Base-by-base conservation (phyloP, 768 basidiomycete genomes). In the Peribolospora kevripleyi region DNA sequence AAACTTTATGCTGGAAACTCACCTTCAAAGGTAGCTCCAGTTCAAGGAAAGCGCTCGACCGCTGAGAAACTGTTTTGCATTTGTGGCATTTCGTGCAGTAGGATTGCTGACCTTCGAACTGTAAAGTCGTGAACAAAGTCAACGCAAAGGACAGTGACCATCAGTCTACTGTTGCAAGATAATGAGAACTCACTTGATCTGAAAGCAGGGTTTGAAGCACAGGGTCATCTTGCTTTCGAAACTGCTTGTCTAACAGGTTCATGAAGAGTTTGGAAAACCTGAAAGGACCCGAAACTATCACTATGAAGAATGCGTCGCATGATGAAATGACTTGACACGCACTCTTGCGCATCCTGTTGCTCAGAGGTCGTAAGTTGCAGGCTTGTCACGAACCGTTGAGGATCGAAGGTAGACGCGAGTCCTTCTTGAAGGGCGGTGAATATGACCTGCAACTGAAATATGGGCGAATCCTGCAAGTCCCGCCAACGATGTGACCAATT, bases 281-380 rank as follows among this genome's bases (percentile, higher is more conserved):
- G 64, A 1, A 38, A 14, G 38, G 40, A 49, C 62, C 52, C n/a
- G 43, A 13, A 45, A 50, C 59, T 7, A 53, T 50, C 39, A 48
- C n/a, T 49, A 25, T 45, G 43, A 9, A 6, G 41, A 6, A 25
- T 38, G 40, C 11, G 49, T 36, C 42, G 50, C 11, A 43, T 55
- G 55, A 51, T 52, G 54, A 40, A n/a, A 11, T 36, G 39, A 6
- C 43, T 36, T 52, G 49, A 37, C 38, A 65, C 77, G 54, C 63
- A 93, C 86, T 97, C 91, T 68, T 90, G 86, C 40, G 91, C 88
- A 69, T 97, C 91, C 68, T 95, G 90, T 64, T 97, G 91, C 63
- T 93, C 84, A 4, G 80, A 73, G 1, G 80, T 78, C 14, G 80
- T 75, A 45, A 97, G 70, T 56, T 79, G 75, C 53, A 97, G 70